Evolutionary conservation across 495 filamentous ascomycete species (phyloP), one percentile per base, ranked within the genome.

Genomic region (Bryoglossum gracile): DNA sequence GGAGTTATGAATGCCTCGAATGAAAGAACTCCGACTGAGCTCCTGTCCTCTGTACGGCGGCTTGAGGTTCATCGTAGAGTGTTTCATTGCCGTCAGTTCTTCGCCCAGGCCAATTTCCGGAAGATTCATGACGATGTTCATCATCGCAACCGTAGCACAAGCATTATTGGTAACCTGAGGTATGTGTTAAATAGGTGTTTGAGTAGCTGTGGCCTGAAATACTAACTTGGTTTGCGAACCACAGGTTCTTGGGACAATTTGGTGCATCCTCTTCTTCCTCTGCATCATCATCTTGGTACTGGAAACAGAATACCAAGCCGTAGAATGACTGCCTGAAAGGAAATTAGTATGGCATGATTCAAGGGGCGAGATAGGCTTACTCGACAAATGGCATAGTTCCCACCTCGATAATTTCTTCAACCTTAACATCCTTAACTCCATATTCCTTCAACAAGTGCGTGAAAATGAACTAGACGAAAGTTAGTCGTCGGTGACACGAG

Each of bases 121-220:
- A 67, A 83, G 72, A 58, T 96, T 98, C 74, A 94, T 90, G 57
- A 95, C 72, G 45, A 95, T 92, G 46, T 96, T 96, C 19, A 95
- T 66, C 41, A 96, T 64, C 3, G 92, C 91, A 16, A 94, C 78
- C 22, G 86, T 90, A 13, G 87, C 91, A 64, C 92, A 98, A 11
- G 87, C 80, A 67, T 92, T 92, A 22, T 76, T 71, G 2, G 80
- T 79, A 0, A 86, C 87, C 85, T 89, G n/a, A n/a, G n/a, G n/a
- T n/a, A n/a, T n/a, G n/a, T n/a, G n/a, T n/a, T n/a, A n/a, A n/a
- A n/a, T n/a, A n/a, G n/a, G n/a, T n/a, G n/a, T n/a, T n/a, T n/a
- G n/a, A n/a, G n/a, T n/a, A n/a, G n/a, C n/a, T n/a, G n/a, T n/a
- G n/a, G n/a, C n/a, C n/a, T n/a, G n/a, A n/a, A n/a, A n/a, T n/a